Evolutionary conservation across 495 filamentous ascomycete species (phyloP), one percentile per base, ranked within the genome.

Genomic region (Aspergillus egyptiacus): DNA sequence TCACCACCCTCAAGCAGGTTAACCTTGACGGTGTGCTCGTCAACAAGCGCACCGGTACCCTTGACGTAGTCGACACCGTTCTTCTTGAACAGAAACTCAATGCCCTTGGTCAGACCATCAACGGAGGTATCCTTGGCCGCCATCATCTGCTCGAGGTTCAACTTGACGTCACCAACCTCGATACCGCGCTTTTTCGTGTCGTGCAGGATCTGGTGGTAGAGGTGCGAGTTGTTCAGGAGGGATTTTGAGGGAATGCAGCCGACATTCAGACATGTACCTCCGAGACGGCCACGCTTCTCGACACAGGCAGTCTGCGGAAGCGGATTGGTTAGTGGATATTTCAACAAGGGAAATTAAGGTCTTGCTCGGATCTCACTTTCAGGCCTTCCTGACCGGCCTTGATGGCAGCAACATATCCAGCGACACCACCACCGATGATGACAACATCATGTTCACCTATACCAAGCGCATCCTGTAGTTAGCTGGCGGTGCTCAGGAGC

Each of bases 171-270:
- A 58, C 86, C 87, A 58, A 98, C 93, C 55, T 89, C 87, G 69
- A 98, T 98, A 66, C 93, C 93, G 65, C 93, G 90, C 69, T 86
- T 84, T 76, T 97, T 96, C 44, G 86, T 89, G 74, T 98, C 93
- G 75, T 98, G 93, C 34, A 91, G 83, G 61, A 96, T 85, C 73
- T 90, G 85, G 77, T 98, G 93, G 80, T 97, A 97, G 44, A 98
- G 82, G 69, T 95, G 88, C 56, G 94, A 96, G 78, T 97, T 98
- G 83, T 98, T 97, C 66, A 98, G 88, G 59, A 98, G 88, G 38
- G 93, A 96, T 72, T 98, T 98, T 49, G 93, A 97, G 36, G 93
- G 93, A 61, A 98, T 98, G 73, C 93, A 98, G 71, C 93, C 93
- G 66, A 98, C 93, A 73, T 98, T 98, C 59, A 98, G 76, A 77